These are phyloP conservation scores for Babesia gibsoni DNA, from an alignment of 169 alveolate genomes.

Conservation along the genomic window DNA sequence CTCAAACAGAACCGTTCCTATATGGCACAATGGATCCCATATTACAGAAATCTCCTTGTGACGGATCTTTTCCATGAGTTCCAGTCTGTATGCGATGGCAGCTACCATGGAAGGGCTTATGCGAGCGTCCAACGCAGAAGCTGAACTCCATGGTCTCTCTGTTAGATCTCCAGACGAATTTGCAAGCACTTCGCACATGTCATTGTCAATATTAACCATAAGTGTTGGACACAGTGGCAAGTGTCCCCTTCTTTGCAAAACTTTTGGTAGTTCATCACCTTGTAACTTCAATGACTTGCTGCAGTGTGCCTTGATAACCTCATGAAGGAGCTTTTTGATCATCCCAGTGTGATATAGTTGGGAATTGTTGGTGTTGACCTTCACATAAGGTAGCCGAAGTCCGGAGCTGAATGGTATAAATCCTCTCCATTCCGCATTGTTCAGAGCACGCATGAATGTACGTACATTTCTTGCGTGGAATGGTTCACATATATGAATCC, in stretches of 20 bases:
- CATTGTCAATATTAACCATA: slow-evolving; percentile 41
- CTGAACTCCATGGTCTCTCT: slow-evolving; percentile 42
- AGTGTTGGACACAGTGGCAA: slow-evolving; percentile 43
- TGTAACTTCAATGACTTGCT: slow-evolving; percentile 41
- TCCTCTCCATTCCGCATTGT: slow-evolving; percentile 53
- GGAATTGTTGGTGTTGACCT: slow-evolving; percentile 38
- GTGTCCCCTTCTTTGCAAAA: slow-evolving; percentile 40
- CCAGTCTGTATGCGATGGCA: slow-evolving; percentile 22
- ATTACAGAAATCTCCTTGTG: slow-evolving; percentile 8
- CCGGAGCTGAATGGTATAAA: slow-evolving; percentile 47
- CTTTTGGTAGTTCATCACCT: slow-evolving; percentile 55
- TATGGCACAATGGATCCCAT: slow-evolving; percentile 66
- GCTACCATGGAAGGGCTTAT: slow-evolving; percentile 34
- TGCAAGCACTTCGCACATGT: slow-evolving; percentile 62
- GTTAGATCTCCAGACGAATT: slow-evolving; percentile 52
- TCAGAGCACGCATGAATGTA: slow-evolving; percentile 27
- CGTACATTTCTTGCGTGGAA: slow-evolving; percentile 12
- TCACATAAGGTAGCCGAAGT: slow-evolving; percentile 33
- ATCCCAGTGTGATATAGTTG: slow-evolving; percentile 53
- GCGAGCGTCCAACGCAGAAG: slow-evolving; percentile 29
- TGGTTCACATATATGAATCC: slow-evolving; percentile 56
- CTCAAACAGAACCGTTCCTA: slow-evolving; percentile 59
- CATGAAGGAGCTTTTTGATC: slow-evolving; percentile 37
- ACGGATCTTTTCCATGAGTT: not conserved
- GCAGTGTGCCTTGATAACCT: slow-evolving; percentile 54